These are phyloP conservation scores for Puccinia triticina DNA, from an alignment of 1,284 basidiomycete species.

Conservation along the genomic window DNA sequence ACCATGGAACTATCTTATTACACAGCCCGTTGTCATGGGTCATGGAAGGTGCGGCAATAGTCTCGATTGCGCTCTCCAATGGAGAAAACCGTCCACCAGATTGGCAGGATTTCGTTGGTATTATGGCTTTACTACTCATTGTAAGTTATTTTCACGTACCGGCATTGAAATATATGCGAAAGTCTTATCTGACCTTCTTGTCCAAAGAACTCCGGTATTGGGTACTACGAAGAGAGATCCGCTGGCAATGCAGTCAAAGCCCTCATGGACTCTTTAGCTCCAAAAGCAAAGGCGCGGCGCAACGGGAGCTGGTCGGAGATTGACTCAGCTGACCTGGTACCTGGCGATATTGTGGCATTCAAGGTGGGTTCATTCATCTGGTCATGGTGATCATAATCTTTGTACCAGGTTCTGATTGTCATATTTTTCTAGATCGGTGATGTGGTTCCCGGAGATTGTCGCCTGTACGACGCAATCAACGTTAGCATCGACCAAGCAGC, in stretches of 20 bases:
- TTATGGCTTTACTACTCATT: constrained; percentile 84
- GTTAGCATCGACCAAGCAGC: constrained; percentile 81
- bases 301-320: constrained; percentile 81
- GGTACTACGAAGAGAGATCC: constrained; percentile 96
- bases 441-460: constrained; percentile 42
- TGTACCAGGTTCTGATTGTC: neutral
- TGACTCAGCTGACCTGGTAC: constrained; percentile 77
- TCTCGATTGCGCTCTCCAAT: constrained; percentile 94
- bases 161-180: neutral
- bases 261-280: constrained; percentile 97
- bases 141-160: constrained; percentile 6
- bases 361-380: constrained; percentile 75
- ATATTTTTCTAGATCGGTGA: constrained; percentile 33
- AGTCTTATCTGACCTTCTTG: neutral
- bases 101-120: constrained; percentile 97
- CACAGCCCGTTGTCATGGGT: constrained; percentile 89
- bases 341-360: constrained; percentile 91
- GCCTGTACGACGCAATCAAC: constrained; percentile 47
- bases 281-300: constrained; percentile 90
- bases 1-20: too few species aligned
- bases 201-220: constrained; percentile 79
- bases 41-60: constrained; percentile 96
- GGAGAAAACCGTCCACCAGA: constrained; percentile 83
- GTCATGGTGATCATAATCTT: constrained; percentile 87
- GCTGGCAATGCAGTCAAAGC: constrained; percentile 98